Evolutionary conservation across 495 filamentous ascomycete species (phyloP).

Genomic region (Tuber aestivum): DNA sequence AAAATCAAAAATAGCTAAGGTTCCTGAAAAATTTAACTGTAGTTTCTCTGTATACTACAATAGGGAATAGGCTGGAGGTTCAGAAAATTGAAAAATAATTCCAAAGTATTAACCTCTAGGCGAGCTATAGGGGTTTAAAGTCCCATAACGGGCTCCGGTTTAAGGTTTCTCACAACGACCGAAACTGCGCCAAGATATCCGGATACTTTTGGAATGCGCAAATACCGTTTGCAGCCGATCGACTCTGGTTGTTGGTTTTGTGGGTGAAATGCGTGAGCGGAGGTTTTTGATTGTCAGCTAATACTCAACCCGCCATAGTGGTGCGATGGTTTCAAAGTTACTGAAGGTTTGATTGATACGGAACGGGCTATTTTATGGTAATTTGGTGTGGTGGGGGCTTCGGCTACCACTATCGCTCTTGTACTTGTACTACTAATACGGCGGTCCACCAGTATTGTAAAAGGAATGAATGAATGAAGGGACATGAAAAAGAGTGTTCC

Average conservation of each 20-base stretch:
- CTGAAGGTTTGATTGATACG: not conserved
- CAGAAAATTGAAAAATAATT: no score
- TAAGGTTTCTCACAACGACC: no score
- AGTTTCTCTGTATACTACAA: no score
- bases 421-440: not conserved
- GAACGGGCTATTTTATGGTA: not conserved
- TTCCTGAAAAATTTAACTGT: no score
- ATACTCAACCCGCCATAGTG: not conserved
- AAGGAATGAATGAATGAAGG: not conserved
- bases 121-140: no score
- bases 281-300: not conserved
- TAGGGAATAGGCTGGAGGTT: no score
- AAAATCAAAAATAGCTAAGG: no score
- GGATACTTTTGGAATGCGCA: no score
- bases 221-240: not conserved
- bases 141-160: no score
- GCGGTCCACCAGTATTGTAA: not conserved
- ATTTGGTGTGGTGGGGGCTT: not conserved
- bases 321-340: not conserved
- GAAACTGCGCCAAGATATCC: no score
- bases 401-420: not conserved
- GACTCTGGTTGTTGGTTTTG: not conserved
- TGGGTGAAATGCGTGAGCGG: not conserved
- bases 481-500: not conserved
- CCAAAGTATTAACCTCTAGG: no score